A percentile compares a stretch with the other conserved stretches of the same genome.
These are phyloP conservation scores for Fusarium nygamai DNA, from an alignment of 2,329 filamentous ascomycete genomes.

Conservation along the genomic window DNA sequence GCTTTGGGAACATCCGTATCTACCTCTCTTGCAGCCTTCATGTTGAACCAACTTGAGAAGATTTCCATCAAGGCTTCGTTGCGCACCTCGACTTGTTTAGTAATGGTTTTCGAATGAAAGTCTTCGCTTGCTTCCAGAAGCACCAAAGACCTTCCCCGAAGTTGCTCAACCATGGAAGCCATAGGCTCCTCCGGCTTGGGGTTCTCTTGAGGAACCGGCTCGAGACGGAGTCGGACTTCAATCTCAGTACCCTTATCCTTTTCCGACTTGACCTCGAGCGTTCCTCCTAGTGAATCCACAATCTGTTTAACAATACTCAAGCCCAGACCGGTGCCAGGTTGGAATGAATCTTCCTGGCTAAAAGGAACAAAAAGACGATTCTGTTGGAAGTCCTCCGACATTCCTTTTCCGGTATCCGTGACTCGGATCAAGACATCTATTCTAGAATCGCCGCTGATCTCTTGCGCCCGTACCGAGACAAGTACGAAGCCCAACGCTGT, in stretches of 20 bases:
- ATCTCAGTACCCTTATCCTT: conserved; percentile 65
- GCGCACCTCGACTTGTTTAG: conserved; percentile 36
- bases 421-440: conserved; percentile 57
- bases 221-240: conserved; percentile 57
- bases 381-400: conserved; percentile 68
- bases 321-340: conserved; percentile 69
- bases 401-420: conserved; percentile 72
- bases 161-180: conserved; percentile 9
- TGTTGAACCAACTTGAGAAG: conserved; percentile 48
- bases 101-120: not conserved
- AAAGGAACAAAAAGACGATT: conserved; percentile 70
- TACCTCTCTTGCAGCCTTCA: conserved; percentile 40
- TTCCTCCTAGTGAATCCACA: conserved; percentile 67
- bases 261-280: conserved; percentile 65
- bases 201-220: conserved; percentile 8
- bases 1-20: conserved; percentile 4
- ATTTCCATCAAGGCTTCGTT: conserved; percentile 45
- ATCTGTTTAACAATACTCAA: conserved; percentile 71
- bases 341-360: conserved; percentile 69
- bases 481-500: conserved; percentile 63
- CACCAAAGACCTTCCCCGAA: conserved; percentile 28
- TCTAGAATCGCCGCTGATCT: conserved; percentile 30
- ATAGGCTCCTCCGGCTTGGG: conserved; percentile 24
- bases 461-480: conserved; percentile 47
- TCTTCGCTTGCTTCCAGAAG: conserved; percentile 28